Base-by-base conservation (phyloP, 1,139 yeast species). In the Saccharomyces hybrid region DNA sequence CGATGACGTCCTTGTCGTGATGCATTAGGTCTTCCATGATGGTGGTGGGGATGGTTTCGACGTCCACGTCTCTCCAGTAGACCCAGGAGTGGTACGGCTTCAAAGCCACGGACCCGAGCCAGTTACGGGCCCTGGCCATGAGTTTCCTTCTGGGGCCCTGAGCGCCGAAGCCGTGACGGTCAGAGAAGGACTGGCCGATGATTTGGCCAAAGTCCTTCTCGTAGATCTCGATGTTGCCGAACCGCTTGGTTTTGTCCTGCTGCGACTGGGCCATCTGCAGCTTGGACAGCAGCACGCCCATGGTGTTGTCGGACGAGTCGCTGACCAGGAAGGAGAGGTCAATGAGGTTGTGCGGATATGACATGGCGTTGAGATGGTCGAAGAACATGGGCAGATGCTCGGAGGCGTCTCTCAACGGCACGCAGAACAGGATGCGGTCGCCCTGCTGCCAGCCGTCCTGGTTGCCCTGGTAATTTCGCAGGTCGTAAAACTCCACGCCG, bases 21-120 rank as follows among this genome's bases (percentile, higher is more conserved):
- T 79, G 78, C 90, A 88, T 88, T 70, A 89, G 75, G 66, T 83
- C 88, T 69, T 89, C 87, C 60, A 89, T 80, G 50, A 89, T 85
- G 49, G 85, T 77, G 16, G 88, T 87, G 0, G 96, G 95, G 63
- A 88, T 83, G 28, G 88, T 79, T 64, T 88, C 96, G 54, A 89
- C 84, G 68, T 89, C 96, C 2, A 83, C 96, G 69, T 89, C 96
- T 71, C 96, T 78, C 96, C 96, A 89, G 68, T 88, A 86, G 11
- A 89, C 96, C 96, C 96, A 89, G 1, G 95, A 84, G 70, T 89
- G 96, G 65, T 88, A 85, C 0, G 96, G 90, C 64, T 83, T 80
- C 58, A 89, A 73, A 0, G 96, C 90, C 48, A 82, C 79, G 1
- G 88, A 78, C 2, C 91, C 80, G 52, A 89, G 74, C 95, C 95